Evolutionary conservation across 2,329 filamentous ascomycete species (phyloP), one percentile per base, ranked within the genome.

Genomic region (Chaetomiaceae sp.): DNA sequence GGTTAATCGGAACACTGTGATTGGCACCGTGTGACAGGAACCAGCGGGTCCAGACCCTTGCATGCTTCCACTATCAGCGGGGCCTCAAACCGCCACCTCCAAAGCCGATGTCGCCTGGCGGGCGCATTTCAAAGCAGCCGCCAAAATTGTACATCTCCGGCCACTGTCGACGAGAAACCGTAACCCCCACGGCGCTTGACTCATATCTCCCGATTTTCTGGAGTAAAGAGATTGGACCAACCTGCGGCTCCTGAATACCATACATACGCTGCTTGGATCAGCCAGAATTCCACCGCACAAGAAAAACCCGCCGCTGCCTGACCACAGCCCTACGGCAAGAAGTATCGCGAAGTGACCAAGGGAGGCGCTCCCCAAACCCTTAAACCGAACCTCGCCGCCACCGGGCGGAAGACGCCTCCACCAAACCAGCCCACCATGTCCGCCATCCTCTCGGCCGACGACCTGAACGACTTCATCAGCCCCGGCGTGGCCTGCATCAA

Each of bases 401-500:
- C n/a, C n/a, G n/a, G n/a, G n/a, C n/a, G n/a, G n/a, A n/a, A n/a
- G n/a, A n/a, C 17, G 16, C 33, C 10, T 17, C 5, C 23, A 19
- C 10, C 23, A 27, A 25, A 35, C 16, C 38, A 19, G n/a, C 44
- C 40, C 60, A 75, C 68, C 56, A 99, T 99, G 93, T 96, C 90
- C 67, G 93, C 93, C 56, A 99, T 99, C 64, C 86, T 99, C 63
- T 97, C 91, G 50, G 86, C 87, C 64, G 92, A 99, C 74, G 91
- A 96, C 68, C 78, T 99, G 55, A 99, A 99, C 76, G 93, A 99
- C 76, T 99, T 99, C 73, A 99, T 99, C 67, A 93, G 88, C 51
- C 93, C 93, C 13, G 91, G 92, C 56, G 91, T 99, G 64, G 93
- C 93, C 56, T 99, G 93, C 72, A 97, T 99, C 70, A 97, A 99